Base-by-base conservation (phyloP, 192 early-diverging fungal genomes). In the Mortierella claussenii region DNA sequence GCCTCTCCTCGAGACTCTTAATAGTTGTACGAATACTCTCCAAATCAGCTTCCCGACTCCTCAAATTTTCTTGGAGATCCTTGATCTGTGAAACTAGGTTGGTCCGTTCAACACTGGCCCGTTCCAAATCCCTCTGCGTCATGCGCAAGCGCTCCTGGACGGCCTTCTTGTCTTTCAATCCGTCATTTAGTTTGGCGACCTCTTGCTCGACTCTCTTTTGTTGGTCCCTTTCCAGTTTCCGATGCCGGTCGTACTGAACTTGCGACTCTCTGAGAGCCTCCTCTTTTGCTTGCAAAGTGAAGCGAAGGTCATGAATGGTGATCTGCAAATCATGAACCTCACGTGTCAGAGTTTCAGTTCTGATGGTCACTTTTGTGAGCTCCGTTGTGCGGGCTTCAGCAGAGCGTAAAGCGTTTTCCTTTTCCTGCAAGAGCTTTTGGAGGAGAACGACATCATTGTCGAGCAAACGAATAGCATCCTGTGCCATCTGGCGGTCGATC, bases 241-340 rank as follows among this genome's bases (percentile, higher is more conserved):
- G n/a, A n/a, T n/a, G n/a, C n/a, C n/a, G n/a, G n/a, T n/a, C n/a
- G n/a, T n/a, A n/a, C n/a, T n/a, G n/a, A n/a, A n/a, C n/a, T n/a
- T n/a, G n/a, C n/a, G n/a, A n/a, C 17, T 63, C 36, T 40, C 51
- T 43, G 17, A 64, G 44, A 12, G 44, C 33, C 40, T 44, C 44
- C 28, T 63, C 60, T 37, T 50, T 73, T 10, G 28, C 11, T 7
- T 44, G 30, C 6, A 73, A 28, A 12, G 56, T 55, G 8, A 21
- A 9, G 15, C 54, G 60, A 3, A 73, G 60, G 15, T 63, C 53
- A 11, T 34, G 60, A 54, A 73, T 73, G 1, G 69, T 63, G 28
- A 33, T 57, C 37, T 73, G 53, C 2, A 73, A 55, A 2, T 56
- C 54, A 34, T 57, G 60, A 24, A 73, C 57, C 37, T 73, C 69